Evolutionary conservation across 176 grass and related monocot genomes (phyloP).

Genomic region (Avena atlantica): DNA sequence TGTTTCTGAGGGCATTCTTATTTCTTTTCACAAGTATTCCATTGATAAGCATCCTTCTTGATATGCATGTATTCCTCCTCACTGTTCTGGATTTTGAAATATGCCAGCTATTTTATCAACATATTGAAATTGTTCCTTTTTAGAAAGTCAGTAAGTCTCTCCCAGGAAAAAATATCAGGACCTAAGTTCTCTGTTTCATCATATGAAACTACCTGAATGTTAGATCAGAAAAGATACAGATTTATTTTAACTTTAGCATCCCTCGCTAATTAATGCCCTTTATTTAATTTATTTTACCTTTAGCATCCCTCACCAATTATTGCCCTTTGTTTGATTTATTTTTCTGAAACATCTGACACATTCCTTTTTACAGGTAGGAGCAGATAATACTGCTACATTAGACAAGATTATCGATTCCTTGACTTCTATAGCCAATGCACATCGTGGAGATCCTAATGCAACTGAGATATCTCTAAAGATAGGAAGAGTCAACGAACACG

Average conservation of each 20-base stretch:
- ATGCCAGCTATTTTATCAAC: background rate
- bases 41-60: conserved; percentile 15
- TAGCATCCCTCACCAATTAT: background rate
- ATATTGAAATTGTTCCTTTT: background rate
- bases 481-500: conserved; percentile 67
- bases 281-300: conserved; percentile 22
- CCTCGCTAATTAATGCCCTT: background rate
- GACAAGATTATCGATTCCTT: conserved; percentile 87
- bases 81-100: background rate
- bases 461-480: conserved; percentile 75
- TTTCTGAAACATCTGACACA: conserved; percentile 36
- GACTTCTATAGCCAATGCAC: conserved; percentile 64
- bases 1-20: background rate
- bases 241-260: background rate
- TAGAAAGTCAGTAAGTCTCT: background rate
- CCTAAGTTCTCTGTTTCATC: background rate
- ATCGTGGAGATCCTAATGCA: conserved; percentile 52
- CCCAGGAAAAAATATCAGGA: background rate
- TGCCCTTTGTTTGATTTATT: conserved; percentile 25
- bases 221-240: background rate
- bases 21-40: conserved; percentile 11
- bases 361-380: conserved; percentile 71
- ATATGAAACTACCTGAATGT: background rate
- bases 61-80: background rate
- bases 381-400: conserved; percentile 66